A percentile compares a stretch with the other conserved stretches of the same genome.
phyloP scores from a whole-genome alignment of 768 basidiomycete species.

The Phylloporus rhodoxanthus region DNA sequence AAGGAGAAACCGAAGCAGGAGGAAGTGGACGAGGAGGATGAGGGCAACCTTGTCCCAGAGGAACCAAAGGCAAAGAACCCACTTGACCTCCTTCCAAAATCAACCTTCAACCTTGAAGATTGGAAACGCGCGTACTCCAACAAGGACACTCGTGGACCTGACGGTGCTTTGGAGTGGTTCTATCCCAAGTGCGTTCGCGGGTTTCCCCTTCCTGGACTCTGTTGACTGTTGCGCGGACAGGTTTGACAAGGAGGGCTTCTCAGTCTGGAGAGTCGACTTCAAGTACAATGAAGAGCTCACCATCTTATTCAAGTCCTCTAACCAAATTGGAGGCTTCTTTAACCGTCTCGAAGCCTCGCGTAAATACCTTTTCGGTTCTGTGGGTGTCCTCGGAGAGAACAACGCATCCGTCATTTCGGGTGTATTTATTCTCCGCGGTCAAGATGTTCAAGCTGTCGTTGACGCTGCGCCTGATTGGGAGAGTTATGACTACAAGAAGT shows the following conservation, averaged over 20 bases:
- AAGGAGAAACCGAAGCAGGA: conserved; percentile 57
- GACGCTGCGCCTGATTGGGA: conserved; percentile 88
- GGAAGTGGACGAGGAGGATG: conserved; percentile 66
- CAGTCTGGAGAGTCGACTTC: conserved; percentile 89
- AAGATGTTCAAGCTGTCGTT: conserved; percentile 63
- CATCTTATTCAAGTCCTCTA: conserved; percentile 88
- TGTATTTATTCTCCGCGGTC: conserved; percentile 76
- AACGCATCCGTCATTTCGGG: conserved; percentile 82
- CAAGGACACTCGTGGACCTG: conserved; percentile 86
- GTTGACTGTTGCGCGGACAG: conserved; percentile 35
- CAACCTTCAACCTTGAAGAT: conserved; percentile 84
- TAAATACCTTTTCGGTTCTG: conserved; percentile 92
- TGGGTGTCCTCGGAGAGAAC: conserved; percentile 80
- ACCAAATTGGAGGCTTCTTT: conserved; percentile 94
- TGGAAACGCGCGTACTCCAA: conserved; percentile 99
- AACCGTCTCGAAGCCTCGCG: conserved; percentile 96
- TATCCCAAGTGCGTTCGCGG: conserved; percentile 69
- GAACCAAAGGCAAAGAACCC: conserved; percentile 95
- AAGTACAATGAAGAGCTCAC: conserved; percentile 96
- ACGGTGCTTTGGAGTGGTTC: conserved; percentile 90
- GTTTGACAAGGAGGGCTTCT: conserved; percentile 86
- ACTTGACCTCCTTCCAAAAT: conserved; percentile 85
- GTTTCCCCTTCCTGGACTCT: background rate
- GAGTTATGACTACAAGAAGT: conserved; percentile 72
- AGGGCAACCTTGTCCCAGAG: conserved; percentile 62